phyloP scores from a whole-genome alignment of 2,329 filamentous ascomycete species.

The Plenodomus biglobosus region DNA sequence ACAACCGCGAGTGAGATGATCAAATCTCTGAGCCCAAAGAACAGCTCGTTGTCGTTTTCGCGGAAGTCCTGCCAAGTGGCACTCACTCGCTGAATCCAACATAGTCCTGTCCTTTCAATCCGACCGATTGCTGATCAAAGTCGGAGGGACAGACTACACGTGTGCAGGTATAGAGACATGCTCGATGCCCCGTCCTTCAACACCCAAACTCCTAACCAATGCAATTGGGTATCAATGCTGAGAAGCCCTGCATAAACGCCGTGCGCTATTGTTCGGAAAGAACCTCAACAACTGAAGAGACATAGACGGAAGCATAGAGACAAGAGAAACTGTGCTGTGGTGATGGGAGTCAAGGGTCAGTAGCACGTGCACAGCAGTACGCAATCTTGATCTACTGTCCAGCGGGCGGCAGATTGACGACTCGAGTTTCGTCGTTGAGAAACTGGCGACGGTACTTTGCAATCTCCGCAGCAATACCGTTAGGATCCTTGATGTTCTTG shows the following conservation, averaged over 20 bases:
- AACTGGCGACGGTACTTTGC: constrained; percentile 45
- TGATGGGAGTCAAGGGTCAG: not conserved
- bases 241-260: constrained; percentile 11
- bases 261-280: constrained; percentile 11
- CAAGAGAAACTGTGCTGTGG: not conserved
- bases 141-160: no score
- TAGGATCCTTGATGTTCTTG: constrained; percentile 42
- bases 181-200: not conserved
- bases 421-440: constrained; percentile 43
- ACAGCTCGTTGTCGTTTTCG: not conserved
- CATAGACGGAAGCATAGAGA: constrained; percentile 3
- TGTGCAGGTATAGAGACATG: not conserved
- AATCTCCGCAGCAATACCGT: constrained; percentile 44
- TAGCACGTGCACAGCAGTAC: not conserved
- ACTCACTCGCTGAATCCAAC: no score
- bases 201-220: constrained; percentile 17
- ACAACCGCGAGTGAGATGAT: not conserved
- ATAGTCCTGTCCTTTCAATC: no score
- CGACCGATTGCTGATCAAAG: no score
- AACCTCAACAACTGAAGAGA: constrained; percentile 3
- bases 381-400: not conserved
- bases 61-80: not conserved
- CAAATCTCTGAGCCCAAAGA: constrained; percentile 1
- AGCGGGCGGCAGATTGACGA: constrained; percentile 37
- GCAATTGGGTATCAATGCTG: constrained; percentile 29